Base-by-base conservation (phyloP, 2,329 filamentous ascomycete genomes). In the Bisporella sp. region DNA sequence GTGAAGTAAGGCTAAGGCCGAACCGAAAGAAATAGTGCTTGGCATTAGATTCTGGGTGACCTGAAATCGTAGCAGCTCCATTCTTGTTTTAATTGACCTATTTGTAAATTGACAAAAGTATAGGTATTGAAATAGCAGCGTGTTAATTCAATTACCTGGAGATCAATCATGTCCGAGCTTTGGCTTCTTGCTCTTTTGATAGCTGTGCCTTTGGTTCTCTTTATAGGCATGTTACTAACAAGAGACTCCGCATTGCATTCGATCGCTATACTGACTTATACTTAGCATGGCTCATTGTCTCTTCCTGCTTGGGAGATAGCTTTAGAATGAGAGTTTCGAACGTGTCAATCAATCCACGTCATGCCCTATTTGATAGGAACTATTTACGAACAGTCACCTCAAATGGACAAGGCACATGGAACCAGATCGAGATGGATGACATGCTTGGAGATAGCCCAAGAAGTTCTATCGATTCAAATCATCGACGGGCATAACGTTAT, bases 371-470 rank as follows among this genome's bases (percentile, higher is more conserved):
- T 46, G 63, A 65, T 40, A 53, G 56, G 31, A 65, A 63, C 41
- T 65, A 65, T 45, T 47, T 66, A 21, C 56, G 57, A 45, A 61
- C 56, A n/a, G 56, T 62, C 45, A 64, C 60, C 35, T 65, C 57
- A 39, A 61, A 51, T 51, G 64, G 57, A 39, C 61, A 65, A 37
- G 64, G 62, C 46, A 60, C 57, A 32, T 67, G 64, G 65, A 67
- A 65, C 47, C 63, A 65, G 49, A 58, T 65, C 46, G 62, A 65
- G 41, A 62, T 65, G 63, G 55, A 61, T 6, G 60, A 65, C 45
- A 64, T 64, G 62, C 55, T 64, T n/a, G 62, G 59, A 35, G 63
- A 64, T 35, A 58, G 59, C 53, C 59, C 57, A 41, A 50, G 58
- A 49, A 59, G 54, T 43, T 63, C 61, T 46, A 45, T 55, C 28